These are phyloP conservation scores for Crithidia acanthocephali DNA, from an alignment of 208 protist genomes.

Conservation along the genomic window DNA sequence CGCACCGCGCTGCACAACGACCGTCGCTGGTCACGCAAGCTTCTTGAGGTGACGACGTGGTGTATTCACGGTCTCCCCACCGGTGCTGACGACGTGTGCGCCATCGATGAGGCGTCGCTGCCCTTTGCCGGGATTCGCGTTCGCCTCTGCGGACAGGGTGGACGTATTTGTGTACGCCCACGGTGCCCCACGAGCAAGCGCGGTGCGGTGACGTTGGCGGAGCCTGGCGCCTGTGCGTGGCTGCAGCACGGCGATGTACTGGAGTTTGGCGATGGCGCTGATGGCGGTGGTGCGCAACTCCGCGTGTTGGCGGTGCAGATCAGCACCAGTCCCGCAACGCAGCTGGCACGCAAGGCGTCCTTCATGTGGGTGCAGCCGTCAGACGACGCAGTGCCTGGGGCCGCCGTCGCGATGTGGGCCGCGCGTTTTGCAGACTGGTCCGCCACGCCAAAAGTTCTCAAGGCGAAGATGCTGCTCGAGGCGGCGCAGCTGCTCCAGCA, in stretches of 20 bases:
- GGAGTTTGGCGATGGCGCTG: constrained; percentile 13
- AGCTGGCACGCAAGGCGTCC: constrained; percentile 17
- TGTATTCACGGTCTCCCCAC: constrained; percentile 31
- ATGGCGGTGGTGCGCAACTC: constrained; percentile 4
- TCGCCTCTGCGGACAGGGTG: constrained; percentile 21
- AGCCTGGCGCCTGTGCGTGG: constrained; percentile 16
- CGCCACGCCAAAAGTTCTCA: constrained; percentile 18
- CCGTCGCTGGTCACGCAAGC: constrained; percentile 26
- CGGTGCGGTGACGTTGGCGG: not conserved
- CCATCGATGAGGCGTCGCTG: constrained; percentile 17
- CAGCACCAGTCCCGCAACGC: not conserved
- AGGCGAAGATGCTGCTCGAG: constrained; percentile 30
- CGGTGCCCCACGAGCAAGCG: not conserved
- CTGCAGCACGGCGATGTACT: constrained; percentile 36
- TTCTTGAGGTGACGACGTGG: constrained; percentile 36
- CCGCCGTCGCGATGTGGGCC: constrained; percentile 10
- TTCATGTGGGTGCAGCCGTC: constrained; percentile 26
- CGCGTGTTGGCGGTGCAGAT: constrained; percentile 24
- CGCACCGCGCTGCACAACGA: constrained; percentile 16
- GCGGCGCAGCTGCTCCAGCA: constrained; percentile 17
- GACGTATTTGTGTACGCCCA: not conserved
- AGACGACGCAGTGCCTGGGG: not conserved
- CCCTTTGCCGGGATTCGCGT: constrained; percentile 30
- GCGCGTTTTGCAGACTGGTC: constrained; percentile 20
- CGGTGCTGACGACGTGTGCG: not conserved